A percentile compares a stretch with the other conserved stretches of the same genome.
Evolutionary conservation across 225 moss, liverwort and hornwort genomes (phyloP).

Genomic region (Marchantia polymorpha): DNA sequence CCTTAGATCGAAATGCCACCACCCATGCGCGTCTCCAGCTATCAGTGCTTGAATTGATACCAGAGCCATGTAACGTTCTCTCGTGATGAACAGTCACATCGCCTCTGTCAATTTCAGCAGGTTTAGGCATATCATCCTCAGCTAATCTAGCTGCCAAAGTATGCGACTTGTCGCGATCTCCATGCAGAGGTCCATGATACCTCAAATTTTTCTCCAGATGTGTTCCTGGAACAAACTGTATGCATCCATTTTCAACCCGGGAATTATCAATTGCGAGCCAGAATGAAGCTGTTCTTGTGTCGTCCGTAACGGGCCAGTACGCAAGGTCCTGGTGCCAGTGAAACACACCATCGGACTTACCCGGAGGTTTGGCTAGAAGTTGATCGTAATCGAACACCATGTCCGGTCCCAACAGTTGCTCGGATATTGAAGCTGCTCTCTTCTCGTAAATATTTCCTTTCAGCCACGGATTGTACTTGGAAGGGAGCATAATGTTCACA

Average conservation of each 20-base stretch:
- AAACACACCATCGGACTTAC: constrained; percentile 85
- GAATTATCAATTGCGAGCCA: constrained; percentile 89
- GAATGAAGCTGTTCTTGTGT: constrained; percentile 84
- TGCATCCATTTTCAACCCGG: constrained; percentile 68
- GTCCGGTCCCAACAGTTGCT: constrained; percentile 71
- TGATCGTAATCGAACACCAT: constrained; percentile 93
- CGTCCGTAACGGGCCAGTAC: constrained; percentile 90
- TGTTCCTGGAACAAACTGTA: constrained; percentile 70
- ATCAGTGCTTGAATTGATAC: constrained; percentile 68
- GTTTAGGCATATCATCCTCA: constrained; percentile 50
- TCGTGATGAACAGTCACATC: constrained; percentile 87
- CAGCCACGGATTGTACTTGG: constrained; percentile 73
- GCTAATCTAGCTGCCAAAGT: constrained; percentile 61
- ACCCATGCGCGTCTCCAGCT: constrained; percentile 97
- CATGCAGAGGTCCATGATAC: constrained; percentile 73
- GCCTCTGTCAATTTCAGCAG: constrained; percentile 68
- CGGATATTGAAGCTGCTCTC: too few relatives aligned
- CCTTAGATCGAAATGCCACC: constrained; percentile 61
- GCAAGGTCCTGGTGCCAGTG: constrained; percentile 99
- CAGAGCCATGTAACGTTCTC: constrained; percentile 70
- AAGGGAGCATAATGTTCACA: constrained; percentile 93
- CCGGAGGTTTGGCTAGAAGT: constrained; percentile 78
- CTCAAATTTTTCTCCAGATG: constrained; percentile 65
- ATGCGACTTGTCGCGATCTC: constrained; percentile 92
- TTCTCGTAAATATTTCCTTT: constrained; percentile 66